A percentile compares a stretch with the other conserved stretches of the same genome.
phyloP scores from a whole-genome alignment of 2,329 filamentous ascomycete species.

The Exophiala dermatitidis region DNA sequence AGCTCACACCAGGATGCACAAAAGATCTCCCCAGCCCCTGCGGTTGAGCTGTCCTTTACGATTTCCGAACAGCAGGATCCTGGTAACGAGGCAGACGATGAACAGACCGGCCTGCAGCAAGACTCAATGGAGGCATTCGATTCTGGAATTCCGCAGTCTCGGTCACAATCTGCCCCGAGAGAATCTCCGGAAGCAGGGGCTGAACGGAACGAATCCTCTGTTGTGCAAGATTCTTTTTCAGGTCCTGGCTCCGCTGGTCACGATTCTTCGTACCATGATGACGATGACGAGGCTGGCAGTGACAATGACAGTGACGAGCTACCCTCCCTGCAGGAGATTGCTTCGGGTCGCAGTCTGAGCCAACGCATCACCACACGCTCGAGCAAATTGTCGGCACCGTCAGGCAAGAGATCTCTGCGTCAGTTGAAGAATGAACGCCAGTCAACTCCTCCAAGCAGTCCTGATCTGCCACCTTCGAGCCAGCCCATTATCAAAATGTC shows the following conservation, averaged over 20 bases:
- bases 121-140: background rate
- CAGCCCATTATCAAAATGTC: constrained; percentile 18
- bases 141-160: constrained; percentile 17
- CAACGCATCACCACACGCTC: background rate
- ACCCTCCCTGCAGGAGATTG: constrained; percentile 20
- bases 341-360: constrained; percentile 14
- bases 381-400: constrained; percentile 3
- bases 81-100: background rate
- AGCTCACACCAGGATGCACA: constrained; percentile 27
- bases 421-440: background rate
- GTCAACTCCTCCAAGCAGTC: constrained; percentile 3
- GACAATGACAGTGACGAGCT: constrained; percentile 20
- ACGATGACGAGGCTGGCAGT: constrained; percentile 11
- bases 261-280: constrained; percentile 21
- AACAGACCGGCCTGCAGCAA: background rate
- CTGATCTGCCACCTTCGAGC: constrained; percentile 16
- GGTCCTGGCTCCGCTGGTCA: constrained; percentile 21
- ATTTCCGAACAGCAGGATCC: constrained; percentile 2
- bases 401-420: constrained; percentile 9
- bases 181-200: background rate
- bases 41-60: constrained; percentile 12
- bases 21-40: constrained; percentile 16
- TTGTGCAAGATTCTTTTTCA: constrained; percentile 19
- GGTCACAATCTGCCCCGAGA: constrained; percentile 1
- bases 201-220: constrained; percentile 1